These are phyloP conservation scores for Suhomyces taliae DNA, from an alignment of 1,139 yeast species.

Conservation along the genomic window DNA sequence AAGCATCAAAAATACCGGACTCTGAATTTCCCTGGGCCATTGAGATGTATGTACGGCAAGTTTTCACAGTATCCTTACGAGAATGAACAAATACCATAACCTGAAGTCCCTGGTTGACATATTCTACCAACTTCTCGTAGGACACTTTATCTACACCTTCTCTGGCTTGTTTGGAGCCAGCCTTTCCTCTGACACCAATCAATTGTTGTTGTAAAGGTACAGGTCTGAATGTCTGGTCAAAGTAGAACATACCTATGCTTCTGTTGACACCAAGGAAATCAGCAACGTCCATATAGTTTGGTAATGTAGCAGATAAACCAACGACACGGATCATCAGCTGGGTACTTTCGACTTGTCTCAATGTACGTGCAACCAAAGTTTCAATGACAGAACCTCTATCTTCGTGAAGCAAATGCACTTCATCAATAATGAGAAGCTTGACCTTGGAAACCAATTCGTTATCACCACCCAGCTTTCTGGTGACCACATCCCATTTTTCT, in stretches of 20 bases:
- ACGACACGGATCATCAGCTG: slow-evolving; percentile 94
- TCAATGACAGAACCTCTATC: slow-evolving; percentile 98
- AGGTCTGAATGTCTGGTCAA: slow-evolving; percentile 92
- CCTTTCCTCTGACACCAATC: slow-evolving; percentile 84
- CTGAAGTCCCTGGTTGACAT: slow-evolving; percentile 72
- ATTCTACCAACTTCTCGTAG: slow-evolving; percentile 72
- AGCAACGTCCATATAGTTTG: slow-evolving; percentile 92
- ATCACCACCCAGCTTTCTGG: slow-evolving; percentile 85
- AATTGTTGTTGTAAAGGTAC: slow-evolving; percentile 89
- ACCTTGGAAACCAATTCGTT: slow-evolving; percentile 84
- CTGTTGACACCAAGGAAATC: slow-evolving; percentile 92
- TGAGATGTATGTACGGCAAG: slow-evolving; percentile 70
- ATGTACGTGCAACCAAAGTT: slow-evolving; percentile 90
- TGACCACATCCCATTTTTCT: slow-evolving; percentile 98
- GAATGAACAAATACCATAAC: slow-evolving; percentile 98
- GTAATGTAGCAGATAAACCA: slow-evolving; percentile 96
- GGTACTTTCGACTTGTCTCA: slow-evolving; percentile 89
- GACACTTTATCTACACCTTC: slow-evolving; percentile 76
- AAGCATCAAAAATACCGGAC: slow-evolving; percentile 59
- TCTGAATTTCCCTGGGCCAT: slow-evolving; percentile 67
- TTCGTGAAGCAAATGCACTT: slow-evolving; percentile 94
- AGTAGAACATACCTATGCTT: slow-evolving; percentile 87
- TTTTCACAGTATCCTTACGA: slow-evolving; percentile 85
- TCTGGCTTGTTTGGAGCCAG: slow-evolving; percentile 63
- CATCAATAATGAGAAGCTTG: slow-evolving; percentile 85